Base-by-base conservation (phyloP, 2,329 filamentous ascomycete species). In the Hypoxylon sp. region DNA sequence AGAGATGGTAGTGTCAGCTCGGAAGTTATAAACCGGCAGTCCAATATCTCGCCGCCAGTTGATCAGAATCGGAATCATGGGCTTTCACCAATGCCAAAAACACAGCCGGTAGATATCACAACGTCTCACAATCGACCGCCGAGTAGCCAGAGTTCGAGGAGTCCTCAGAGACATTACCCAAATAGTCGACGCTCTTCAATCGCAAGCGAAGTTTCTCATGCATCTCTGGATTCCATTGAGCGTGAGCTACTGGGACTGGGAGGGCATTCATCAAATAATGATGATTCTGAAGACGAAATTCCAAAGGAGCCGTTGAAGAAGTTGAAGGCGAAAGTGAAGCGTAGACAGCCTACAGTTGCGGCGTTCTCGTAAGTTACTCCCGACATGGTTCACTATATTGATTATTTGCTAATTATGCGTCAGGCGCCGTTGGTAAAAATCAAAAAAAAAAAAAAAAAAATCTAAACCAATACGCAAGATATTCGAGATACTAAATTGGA, bases 141-240 rank as follows among this genome's bases (percentile, higher is more conserved):
- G 7, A 60, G 55, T 31, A 50, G 58, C 25, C 50, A 41, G 13
- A 54, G 44, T 32, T 58, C 41, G 13, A 57, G 42, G 25, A 55
- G 47, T 23, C 52, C 49, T 25, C 60, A 45, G 5, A 45, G 16
- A 32, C 48, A 41, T 19, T 50, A 34, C 17, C 35, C 49, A 2
- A 36, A 36, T 11, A 63, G 61, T 32, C 61, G 63, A 5, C 60
- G 58, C 15, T 64, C 60, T 7, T 62, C 62, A 7, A 37, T 55
- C n/a, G 59, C 29, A 32, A 53, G 44, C 4, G 11, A 40, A 11
- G 38, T 50, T 27, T 55, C 55, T 15, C 34, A 37, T 15, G 62
- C 48, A 16, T 69, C 67, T n/a, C 56, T 69, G 13, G 67, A 67
- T 17, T 58, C 63, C 8, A 66, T 59, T 19, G 66, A 68, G 16